Base-by-base conservation (phyloP, 176 grass and related monocot genomes). In the Olyra latifolia region DNA sequence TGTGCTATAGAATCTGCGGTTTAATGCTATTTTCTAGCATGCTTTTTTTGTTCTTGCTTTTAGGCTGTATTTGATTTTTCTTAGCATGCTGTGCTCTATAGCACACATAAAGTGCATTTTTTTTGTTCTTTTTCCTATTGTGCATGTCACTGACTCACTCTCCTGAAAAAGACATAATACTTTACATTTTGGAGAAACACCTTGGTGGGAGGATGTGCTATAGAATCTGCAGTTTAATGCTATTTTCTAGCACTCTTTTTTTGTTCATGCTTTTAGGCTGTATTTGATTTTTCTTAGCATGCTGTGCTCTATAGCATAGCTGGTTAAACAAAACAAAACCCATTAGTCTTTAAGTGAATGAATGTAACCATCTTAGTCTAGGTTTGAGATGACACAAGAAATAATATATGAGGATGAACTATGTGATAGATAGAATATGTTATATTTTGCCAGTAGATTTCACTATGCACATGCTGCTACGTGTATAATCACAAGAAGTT, bases 21-120 rank as follows among this genome's bases (percentile, higher is more conserved):
- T 76, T 76, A 66, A 40, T 81, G 35, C 70, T 85, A 63, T 47
- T 62, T 63, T 13, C 29, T 29, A 64, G 45, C 50, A 57, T 48
- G 67, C n/a, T 83, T 40, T 39, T 22, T 41, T 14, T 43, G 5
- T 47, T 76, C 39, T 41, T 79, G 67, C 35, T 66, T 66, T 44
- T 64, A 70, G 65, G 47, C 38, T 49, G 8, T 7, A 20, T 16
- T 35, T 0, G 4, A 75, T 10, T 61, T 75, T 80, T 56, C 68
- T 80, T 66, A 69, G 12, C 46, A 72, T 40, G 13, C 14, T 30
- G n/a, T n/a, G n/a, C n/a, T n/a, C n/a, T n/a, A n/a, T n/a, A n/a
- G 19, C 45, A 43, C 69, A 66, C 69, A 76, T 25, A 7, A 77
- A 71, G 4, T 35, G 2, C 48, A 45, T 55, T 60, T 8, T 78